Conservation (phyloP, 2,329 filamentous ascomycete genomes). For the Helotiales sp. region DNA sequence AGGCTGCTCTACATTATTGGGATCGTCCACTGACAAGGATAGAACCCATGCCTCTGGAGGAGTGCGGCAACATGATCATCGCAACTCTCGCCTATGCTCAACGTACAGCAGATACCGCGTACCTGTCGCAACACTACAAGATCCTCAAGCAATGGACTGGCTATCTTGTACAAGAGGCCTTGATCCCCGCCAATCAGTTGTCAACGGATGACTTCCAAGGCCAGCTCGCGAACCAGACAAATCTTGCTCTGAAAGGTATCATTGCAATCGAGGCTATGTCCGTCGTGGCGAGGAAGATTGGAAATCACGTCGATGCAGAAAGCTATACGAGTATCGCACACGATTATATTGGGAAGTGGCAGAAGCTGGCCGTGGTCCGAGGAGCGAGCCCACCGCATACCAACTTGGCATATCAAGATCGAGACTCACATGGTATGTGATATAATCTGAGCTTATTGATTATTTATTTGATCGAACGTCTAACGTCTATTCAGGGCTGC, state of each 20-base stretch:
- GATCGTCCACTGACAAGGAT: neutral
- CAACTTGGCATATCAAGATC: slow-evolving; percentile 78
- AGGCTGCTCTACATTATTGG: neutral
- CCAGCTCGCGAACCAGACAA: slow-evolving; percentile 77
- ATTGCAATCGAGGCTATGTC: slow-evolving; percentile 83
- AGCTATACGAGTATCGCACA: slow-evolving; percentile 67
- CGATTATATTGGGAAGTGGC: slow-evolving; percentile 75
- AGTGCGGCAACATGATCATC: slow-evolving; percentile 83
- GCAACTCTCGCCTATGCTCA: slow-evolving; percentile 77
- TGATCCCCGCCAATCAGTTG: slow-evolving; percentile 77
- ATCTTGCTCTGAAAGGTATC: slow-evolving; percentile 83
- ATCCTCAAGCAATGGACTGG: slow-evolving; percentile 80
- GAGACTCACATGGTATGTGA: slow-evolving; percentile 45
- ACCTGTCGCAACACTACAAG: slow-evolving; percentile 69
- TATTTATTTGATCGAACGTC: neutral
- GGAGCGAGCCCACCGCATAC: slow-evolving; percentile 67
- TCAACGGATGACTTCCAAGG: slow-evolving; percentile 87
- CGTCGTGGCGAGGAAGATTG: slow-evolving; percentile 67
- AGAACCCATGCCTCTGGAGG: slow-evolving; percentile 78
- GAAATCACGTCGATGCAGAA: slow-evolving; percentile 59
- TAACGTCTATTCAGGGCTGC: slow-evolving; percentile 42
- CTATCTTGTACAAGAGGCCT: slow-evolving; percentile 74
- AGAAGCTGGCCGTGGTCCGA: slow-evolving; percentile 70
- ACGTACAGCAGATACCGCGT: slow-evolving; percentile 55
- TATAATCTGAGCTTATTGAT: neutral